These are phyloP conservation scores for Hirsutella rhossiliensis DNA, from an alignment of 2,329 filamentous ascomycete genomes.

Conservation along the genomic window DNA sequence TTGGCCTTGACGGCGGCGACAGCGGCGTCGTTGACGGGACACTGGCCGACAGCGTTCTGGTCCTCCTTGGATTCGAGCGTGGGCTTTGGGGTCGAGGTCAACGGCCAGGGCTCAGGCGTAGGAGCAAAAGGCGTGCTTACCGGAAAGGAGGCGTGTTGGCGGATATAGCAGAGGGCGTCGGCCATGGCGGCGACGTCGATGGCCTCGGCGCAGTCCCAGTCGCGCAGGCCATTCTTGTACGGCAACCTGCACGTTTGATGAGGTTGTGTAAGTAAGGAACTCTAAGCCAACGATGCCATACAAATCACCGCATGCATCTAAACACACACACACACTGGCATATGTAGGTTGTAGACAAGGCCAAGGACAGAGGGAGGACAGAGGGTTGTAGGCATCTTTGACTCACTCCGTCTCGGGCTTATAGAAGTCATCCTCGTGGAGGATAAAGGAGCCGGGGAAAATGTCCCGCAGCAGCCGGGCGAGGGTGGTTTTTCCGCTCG, in stretches of 20 bases:
- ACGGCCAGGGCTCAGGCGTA: not conserved
- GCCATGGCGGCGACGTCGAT: constrained; percentile 61
- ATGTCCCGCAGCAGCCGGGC: constrained; percentile 73
- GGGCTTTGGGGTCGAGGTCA: constrained; percentile 7
- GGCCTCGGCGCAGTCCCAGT: constrained; percentile 86
- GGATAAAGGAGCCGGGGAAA: constrained; percentile 65
- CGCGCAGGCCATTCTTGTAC: constrained; percentile 49
- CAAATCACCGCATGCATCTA: too few species aligned
- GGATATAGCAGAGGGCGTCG: constrained; percentile 58
- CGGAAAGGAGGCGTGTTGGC: constrained; percentile 50
- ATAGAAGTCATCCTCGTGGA: constrained; percentile 97
- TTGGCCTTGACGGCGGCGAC: constrained; percentile 33
- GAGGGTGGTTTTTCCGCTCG: constrained; percentile 89
- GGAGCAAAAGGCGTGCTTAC: constrained; percentile 25
- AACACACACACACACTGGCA: too few species aligned
- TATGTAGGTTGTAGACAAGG: too few species aligned
- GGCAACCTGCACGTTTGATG: constrained; percentile 32
- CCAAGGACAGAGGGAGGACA: too few species aligned
- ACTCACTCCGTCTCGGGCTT: constrained; percentile 59
- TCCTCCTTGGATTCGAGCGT: constrained; percentile 36
- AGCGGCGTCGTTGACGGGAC: constrained; percentile 35
- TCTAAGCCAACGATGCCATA: too few species aligned
- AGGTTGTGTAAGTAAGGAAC: not conserved
- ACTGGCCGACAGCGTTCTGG: constrained; percentile 45
- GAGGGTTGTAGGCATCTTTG: too few species aligned